Conservation (phyloP, 805 yeast genomes). For the Saccharomyces kudriavzevii region DNA sequence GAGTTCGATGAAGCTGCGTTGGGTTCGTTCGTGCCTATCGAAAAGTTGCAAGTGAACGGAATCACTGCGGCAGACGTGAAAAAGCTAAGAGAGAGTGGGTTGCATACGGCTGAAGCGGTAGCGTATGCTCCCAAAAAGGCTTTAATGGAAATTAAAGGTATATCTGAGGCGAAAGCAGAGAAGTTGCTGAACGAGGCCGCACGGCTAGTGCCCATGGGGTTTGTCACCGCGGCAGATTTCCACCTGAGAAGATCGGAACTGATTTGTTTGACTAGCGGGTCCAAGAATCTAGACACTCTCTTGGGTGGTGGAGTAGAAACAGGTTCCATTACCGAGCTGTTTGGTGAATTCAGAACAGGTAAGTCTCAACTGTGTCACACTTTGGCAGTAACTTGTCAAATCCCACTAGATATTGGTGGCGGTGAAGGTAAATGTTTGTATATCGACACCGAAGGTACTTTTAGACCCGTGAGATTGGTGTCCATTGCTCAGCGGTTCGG, state of each 20-base stretch:
- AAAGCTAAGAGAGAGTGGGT: constrained; percentile 75
- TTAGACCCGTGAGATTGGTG: constrained; percentile 82
- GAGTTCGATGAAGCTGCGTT: constrained; percentile 46
- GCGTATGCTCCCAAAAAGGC: constrained; percentile 88
- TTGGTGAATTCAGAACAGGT: constrained; percentile 97
- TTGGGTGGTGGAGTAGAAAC: constrained; percentile 97
- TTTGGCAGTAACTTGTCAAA: constrained; percentile 90
- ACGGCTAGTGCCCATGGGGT: constrained; percentile 86
- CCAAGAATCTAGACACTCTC: constrained; percentile 84
- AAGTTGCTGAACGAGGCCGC: constrained; percentile 74
- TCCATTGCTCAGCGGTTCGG: constrained; percentile 90
- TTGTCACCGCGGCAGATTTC: constrained; percentile 93
- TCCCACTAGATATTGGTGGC: constrained; percentile 95
- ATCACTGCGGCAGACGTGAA: constrained; percentile 70
- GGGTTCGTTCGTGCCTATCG: constrained; percentile 30
- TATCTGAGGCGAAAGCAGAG: constrained; percentile 92
- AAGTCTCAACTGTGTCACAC: constrained; percentile 96
- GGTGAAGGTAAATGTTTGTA: constrained; percentile 96
- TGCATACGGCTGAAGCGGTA: constrained; percentile 82
- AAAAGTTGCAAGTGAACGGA: constrained; percentile 62
- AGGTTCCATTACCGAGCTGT: constrained; percentile 91
- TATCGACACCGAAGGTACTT: constrained; percentile 96
- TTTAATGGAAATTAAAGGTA: constrained; percentile 74
- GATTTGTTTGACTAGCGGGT: constrained; percentile 91
- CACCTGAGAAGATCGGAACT: constrained; percentile 84